Evolutionary conservation across 2,329 filamentous ascomycete genomes (phyloP), one percentile per base, ranked within the genome.

Genomic region (Lachnellula subtilissima): DNA sequence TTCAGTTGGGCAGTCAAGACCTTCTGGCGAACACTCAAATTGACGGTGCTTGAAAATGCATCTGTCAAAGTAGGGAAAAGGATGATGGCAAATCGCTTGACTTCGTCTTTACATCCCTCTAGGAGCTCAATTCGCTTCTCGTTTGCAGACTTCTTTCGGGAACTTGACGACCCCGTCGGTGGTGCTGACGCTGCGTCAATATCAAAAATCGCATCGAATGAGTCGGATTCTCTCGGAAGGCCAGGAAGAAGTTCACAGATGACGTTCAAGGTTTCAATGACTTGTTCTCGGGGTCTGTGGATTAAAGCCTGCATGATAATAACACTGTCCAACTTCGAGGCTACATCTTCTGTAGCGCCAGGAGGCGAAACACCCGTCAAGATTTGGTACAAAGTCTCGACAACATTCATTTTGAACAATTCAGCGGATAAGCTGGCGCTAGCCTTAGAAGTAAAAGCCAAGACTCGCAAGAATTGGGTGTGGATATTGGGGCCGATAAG

Each of bases 281-380:
- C 89, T 73, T 99, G 94, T 64, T 99, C 95, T 55, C 92, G 86
- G 6, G 94, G 94, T 42, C 93, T 86, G 69, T 97, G 94, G 52
- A 99, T 96, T 61, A 99, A 79, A 39, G 95, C 91, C 74, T 99
- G 94, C 95, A 99, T 99, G 67, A 99, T 94, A 47, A 99, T 84
- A 54, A 97, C 93, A 68, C 91, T 96, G 72, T 97, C 93, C 61
- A 97, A 87, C 73, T 95, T 96, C 39, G 84, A 87, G 32, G 86
- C 88, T 55, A 91, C 83, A 70, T 93, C 86, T 37, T 91, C 86
- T 1, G 81, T 86, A 36, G 87, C 89, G 60, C 79, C 83, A 0
- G 94, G 94, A 1, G 94, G 92, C 0, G 94, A 97, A 2, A 99
- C 91, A 19, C 94, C 94, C 0, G 94, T 97, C 50, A 99, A 75